phyloP scores from a whole-genome alignment of 1,139 yeast genomes.

The Yamadazyma diospyri region DNA sequence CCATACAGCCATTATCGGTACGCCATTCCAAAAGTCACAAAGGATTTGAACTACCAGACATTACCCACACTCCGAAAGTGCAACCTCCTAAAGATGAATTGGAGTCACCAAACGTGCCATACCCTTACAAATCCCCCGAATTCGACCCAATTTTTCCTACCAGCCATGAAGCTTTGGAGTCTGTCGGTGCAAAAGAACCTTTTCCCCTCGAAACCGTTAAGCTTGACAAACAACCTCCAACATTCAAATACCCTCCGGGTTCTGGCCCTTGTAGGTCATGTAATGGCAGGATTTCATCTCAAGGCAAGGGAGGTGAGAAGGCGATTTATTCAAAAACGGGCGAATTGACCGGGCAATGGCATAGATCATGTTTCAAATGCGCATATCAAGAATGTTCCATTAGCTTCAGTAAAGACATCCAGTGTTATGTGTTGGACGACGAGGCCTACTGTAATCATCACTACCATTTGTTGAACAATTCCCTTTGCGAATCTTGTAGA shows the following conservation, averaged over 20 bases:
- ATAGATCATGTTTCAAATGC: constrained; percentile 79
- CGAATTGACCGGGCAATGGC: constrained; percentile 93
- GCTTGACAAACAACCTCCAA: constrained; percentile 8
- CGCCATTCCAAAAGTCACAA: constrained; percentile 16
- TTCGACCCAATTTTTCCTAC: constrained; percentile 1
- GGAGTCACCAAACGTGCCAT: constrained; percentile 3
- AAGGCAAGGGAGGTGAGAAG: constrained; percentile 43
- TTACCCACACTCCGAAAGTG: constrained; percentile 14
- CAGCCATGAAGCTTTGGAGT: too few relatives aligned
- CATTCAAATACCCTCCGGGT: constrained; percentile 49
- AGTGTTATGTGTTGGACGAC: constrained; percentile 78
- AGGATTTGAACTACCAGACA: constrained; percentile 15
- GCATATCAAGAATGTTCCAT: constrained; percentile 47
- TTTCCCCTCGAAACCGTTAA: constrained; percentile 5
- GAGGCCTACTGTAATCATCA: constrained; percentile 78
- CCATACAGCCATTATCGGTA: constrained; percentile 25
- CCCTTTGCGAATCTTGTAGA: constrained; percentile 69
- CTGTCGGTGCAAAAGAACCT: not conserved
- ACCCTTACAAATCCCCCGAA: constrained; percentile 4
- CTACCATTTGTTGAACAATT: constrained; percentile 73
- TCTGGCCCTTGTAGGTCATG: constrained; percentile 76
- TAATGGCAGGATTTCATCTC: constrained; percentile 37
- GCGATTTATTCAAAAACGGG: constrained; percentile 74
- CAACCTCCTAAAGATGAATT: constrained; percentile 1
- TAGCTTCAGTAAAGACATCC: constrained; percentile 55